These are phyloP conservation scores for Eruca vesicaria DNA, from an alignment of 441 rosid species.

Conservation along the genomic window DNA sequence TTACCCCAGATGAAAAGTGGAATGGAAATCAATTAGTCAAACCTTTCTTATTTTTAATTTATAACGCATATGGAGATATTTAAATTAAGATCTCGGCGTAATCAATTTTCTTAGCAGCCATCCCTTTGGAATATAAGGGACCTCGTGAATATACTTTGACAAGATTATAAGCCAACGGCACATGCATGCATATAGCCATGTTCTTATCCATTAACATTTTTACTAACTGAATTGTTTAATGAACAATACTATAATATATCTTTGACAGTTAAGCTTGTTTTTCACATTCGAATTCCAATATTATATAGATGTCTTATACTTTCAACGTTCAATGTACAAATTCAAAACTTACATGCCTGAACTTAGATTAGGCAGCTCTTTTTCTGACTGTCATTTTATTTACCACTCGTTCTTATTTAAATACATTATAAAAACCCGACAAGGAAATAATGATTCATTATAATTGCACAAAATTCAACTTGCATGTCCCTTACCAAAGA, in stretches of 20 bases:
- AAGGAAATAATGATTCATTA: not conserved
- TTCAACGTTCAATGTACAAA: conserved; percentile 7
- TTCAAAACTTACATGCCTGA: conserved; percentile 6
- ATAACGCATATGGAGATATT: not conserved
- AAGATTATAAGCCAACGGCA: not conserved
- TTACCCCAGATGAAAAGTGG: not conserved
- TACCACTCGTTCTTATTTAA: not conserved
- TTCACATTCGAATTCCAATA: conserved; percentile 14
- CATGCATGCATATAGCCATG: not conserved
- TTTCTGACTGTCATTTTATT: not conserved
- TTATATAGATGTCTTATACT: not conserved
- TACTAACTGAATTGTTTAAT: not conserved
- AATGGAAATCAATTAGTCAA: not conserved
- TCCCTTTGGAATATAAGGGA: conserved; percentile 11
- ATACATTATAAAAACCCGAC: not conserved
- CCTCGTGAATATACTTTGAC: conserved; percentile 6
- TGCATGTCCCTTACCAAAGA: not conserved
- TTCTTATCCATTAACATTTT: conserved; percentile 28
- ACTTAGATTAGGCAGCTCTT: not conserved
- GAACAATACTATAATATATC: not conserved
- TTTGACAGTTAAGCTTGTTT: conserved; percentile 20
- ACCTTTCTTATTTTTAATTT: not conserved
- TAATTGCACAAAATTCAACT: not conserved
- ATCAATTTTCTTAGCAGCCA: not conserved
- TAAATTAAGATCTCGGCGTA: not conserved